phyloP scores from a whole-genome alignment of 345 rosid species.

The Camelina neglecta region DNA sequence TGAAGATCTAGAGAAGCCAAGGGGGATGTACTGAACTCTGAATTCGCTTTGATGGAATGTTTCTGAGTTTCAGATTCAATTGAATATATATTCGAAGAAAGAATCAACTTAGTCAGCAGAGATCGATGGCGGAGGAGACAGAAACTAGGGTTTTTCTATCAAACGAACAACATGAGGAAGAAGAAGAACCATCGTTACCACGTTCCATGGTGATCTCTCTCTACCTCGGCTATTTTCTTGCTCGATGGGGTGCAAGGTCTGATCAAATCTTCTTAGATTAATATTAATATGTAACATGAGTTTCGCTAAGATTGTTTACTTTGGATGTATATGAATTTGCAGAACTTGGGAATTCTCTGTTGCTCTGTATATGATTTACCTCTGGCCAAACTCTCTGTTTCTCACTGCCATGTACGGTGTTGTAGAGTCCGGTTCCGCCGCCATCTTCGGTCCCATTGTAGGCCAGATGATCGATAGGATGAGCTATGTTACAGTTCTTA shows the following conservation, averaged over 20 bases:
- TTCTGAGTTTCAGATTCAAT: constrained; percentile 22
- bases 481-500: constrained; percentile 68
- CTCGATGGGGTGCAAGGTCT: constrained; percentile 94
- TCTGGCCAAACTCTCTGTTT: constrained; percentile 89
- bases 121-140: constrained; percentile 27
- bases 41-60: constrained; percentile 11
- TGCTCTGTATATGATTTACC: constrained; percentile 79
- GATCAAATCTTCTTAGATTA: not conserved
- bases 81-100: not conserved
- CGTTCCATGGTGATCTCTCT: constrained; percentile 49
- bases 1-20: not conserved
- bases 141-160: constrained; percentile 31
- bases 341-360: constrained; percentile 98
- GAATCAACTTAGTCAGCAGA: not conserved
- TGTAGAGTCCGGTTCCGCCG: constrained; percentile 71
- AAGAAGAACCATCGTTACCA: constrained; percentile 26
- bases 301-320: not conserved
- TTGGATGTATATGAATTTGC: constrained; percentile 31
- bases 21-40: not conserved
- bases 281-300: not conserved
- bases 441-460: constrained; percentile 66
- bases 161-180: constrained; percentile 15
- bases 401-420: constrained; percentile 83
- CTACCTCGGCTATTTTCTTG: constrained; percentile 71
- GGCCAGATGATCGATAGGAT: constrained; percentile 70